phyloP scores from a whole-genome alignment of 2,329 filamentous ascomycete species.

The Sporothrix pseudoabietina region DNA sequence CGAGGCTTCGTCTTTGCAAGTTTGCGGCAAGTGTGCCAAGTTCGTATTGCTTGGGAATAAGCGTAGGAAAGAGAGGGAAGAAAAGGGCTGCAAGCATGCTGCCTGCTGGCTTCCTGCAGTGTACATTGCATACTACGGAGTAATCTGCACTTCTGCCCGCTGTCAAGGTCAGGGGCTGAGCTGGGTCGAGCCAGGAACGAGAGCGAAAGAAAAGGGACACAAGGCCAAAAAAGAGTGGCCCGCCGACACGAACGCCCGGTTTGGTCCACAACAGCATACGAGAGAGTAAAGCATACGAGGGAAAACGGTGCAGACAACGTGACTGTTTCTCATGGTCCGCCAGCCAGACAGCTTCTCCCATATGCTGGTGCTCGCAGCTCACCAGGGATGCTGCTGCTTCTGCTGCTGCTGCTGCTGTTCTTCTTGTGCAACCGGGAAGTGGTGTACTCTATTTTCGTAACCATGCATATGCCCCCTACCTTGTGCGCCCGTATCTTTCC shows the following conservation, averaged over 20 bases:
- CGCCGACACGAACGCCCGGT: conserved; percentile 5
- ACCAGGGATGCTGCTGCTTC: neutral
- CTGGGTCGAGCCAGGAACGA: neutral
- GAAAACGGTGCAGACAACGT: neutral
- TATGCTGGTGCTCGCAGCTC: neutral
- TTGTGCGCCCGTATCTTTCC: neutral
- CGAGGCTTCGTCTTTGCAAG: neutral
- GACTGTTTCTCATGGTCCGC: neutral
- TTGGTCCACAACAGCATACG: conserved; percentile 22
- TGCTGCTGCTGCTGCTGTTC: neutral
- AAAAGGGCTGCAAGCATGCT: neutral
- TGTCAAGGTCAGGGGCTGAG: conserved; percentile 20
- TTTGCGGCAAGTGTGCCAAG: neutral
- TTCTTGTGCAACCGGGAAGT: conserved; percentile 9
- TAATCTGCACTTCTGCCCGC: neutral
- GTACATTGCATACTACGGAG: neutral
- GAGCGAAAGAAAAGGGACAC: neutral
- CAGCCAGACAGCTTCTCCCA: neutral
- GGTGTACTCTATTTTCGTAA: conserved; percentile 11
- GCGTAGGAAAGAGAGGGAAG: neutral
- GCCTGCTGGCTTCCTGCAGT: neutral
- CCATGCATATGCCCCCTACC: conserved; percentile 14
- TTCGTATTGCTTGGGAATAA: neutral
- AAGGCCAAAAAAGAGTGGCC: neutral
- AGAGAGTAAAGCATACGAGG: neutral